Percentiles rank a stretch among this genome's conserved stretches.
Conservation (phyloP, 2,329 filamentous ascomycete species). For the Teratosphaeriaceae sp. region DNA sequence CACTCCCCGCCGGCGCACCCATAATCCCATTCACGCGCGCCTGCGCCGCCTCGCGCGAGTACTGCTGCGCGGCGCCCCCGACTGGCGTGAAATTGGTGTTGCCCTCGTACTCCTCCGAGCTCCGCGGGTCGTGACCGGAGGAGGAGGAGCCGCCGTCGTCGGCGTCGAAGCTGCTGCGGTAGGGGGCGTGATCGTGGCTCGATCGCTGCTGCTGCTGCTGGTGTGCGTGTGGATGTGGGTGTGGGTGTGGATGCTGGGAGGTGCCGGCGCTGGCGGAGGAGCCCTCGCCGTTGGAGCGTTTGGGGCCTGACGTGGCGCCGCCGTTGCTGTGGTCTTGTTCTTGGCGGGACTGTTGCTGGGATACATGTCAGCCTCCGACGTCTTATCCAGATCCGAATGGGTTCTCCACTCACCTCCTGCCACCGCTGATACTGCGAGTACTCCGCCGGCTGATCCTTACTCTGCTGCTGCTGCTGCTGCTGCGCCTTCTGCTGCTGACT, state of each 20-base stretch:
- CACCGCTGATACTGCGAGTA: constrained; percentile 31
- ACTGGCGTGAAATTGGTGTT: constrained; percentile 4
- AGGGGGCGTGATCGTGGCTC: constrained; percentile 8
- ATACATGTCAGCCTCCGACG: too few species aligned
- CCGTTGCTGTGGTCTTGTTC: constrained; percentile 10
- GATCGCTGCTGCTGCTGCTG: constrained; percentile 10
- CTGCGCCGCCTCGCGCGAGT: constrained; percentile 6
- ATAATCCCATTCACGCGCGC: constrained; percentile 3
- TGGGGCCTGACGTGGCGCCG: not conserved
- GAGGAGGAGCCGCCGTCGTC: constrained; percentile 12
- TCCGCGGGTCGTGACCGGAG: constrained; percentile 16
- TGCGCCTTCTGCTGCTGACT: constrained; percentile 45
- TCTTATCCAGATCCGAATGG: too few species aligned
- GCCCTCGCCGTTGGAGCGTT: constrained; percentile 9
- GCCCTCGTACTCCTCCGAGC: constrained; percentile 19
- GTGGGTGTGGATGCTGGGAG: not conserved
- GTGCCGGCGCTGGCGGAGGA: constrained; percentile 3
- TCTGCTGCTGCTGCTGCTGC: constrained; percentile 21
- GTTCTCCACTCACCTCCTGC: constrained; percentile 30
- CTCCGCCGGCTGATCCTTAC: constrained; percentile 24
- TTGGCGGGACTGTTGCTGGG: constrained; percentile 26
- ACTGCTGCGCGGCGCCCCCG: not conserved
- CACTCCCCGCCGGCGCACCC: not conserved
- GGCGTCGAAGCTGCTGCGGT: constrained; percentile 18
- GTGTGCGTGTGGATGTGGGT: too few species aligned